Evolutionary conservation across 495 filamentous ascomycete species (phyloP).

Genomic region (Pyrenopolyporus hunteri): DNA sequence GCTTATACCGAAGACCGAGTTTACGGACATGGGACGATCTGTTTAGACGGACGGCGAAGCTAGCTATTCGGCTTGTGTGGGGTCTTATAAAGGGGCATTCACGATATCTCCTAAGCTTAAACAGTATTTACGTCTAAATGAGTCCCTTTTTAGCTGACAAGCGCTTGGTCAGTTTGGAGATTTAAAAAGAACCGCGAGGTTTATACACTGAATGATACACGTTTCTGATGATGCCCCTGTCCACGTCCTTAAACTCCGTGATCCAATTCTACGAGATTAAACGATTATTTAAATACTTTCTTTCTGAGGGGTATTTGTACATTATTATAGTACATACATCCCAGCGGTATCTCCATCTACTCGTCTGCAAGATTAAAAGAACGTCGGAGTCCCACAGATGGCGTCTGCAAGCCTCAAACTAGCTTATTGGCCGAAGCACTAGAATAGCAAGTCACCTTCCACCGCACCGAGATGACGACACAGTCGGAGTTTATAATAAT

Average conservation of each 20-base stretch:
- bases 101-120: not conserved
- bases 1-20: not conserved
- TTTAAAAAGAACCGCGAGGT: conserved; percentile 3
- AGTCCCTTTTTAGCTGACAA: not conserved
- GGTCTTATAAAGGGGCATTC: not conserved
- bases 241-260: not conserved
- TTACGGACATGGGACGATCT: not conserved
- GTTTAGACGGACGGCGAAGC: not conserved
- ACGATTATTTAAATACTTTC: too few relatives aligned
- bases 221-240: not conserved
- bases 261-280: too few relatives aligned
- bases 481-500: not conserved
- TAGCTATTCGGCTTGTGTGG: not conserved
- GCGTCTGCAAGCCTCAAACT: not conserved
- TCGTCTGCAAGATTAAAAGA: not conserved
- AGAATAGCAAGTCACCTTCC: not conserved
- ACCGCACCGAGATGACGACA: conserved; percentile 13
- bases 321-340: too few relatives aligned
- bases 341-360: too few relatives aligned
- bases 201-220: conserved; percentile 6
- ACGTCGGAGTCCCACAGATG: not conserved
- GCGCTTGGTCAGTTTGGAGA: not conserved
- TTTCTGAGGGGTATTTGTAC: too few relatives aligned
- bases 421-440: not conserved
- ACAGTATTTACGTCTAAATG: not conserved